A percentile compares a stretch with the other conserved stretches of the same genome.
These are phyloP conservation scores for Dioscorea alata DNA, from an alignment of 106 monocot species.

Conservation along the genomic window DNA sequence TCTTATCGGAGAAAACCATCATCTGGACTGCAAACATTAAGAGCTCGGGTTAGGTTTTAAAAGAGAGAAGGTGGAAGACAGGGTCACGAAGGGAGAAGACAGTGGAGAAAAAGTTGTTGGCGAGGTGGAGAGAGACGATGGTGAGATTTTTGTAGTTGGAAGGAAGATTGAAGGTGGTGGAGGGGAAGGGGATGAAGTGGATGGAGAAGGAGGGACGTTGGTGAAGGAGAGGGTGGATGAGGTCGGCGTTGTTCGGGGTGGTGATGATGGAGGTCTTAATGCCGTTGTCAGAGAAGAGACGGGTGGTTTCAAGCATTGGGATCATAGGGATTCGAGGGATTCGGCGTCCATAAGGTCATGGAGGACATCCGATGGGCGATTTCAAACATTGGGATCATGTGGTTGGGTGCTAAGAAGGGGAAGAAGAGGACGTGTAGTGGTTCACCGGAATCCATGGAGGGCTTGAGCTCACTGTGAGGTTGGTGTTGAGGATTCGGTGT, in stretches of 20 bases:
- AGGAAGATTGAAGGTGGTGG: neutral
- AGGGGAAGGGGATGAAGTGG: neutral
- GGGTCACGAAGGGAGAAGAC: neutral
- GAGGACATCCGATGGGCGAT: neutral
- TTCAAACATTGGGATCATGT: conserved; percentile 6
- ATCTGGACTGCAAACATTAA: no score
- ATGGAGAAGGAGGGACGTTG: neutral
- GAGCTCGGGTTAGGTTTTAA: no score
- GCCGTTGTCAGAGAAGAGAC: no score
- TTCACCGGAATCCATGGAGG: neutral
- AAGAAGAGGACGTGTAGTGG: neutral
- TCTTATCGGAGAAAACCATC: no score
- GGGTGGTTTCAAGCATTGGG: neutral
- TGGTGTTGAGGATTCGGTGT: no score
- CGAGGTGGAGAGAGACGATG: neutral
- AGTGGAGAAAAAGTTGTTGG: neutral
- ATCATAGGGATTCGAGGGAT: no score
- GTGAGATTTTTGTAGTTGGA: neutral
- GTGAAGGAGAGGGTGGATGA: neutral
- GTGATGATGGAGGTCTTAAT: no score
- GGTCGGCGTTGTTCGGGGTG: neutral
- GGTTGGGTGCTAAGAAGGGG: neutral
- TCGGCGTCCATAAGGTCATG: no score
- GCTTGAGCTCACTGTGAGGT: no score
- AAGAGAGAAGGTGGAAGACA: neutral